Conservation (phyloP, 1,284 basidiomycete species). For the Apiotrichum veenhuisii region DNA sequence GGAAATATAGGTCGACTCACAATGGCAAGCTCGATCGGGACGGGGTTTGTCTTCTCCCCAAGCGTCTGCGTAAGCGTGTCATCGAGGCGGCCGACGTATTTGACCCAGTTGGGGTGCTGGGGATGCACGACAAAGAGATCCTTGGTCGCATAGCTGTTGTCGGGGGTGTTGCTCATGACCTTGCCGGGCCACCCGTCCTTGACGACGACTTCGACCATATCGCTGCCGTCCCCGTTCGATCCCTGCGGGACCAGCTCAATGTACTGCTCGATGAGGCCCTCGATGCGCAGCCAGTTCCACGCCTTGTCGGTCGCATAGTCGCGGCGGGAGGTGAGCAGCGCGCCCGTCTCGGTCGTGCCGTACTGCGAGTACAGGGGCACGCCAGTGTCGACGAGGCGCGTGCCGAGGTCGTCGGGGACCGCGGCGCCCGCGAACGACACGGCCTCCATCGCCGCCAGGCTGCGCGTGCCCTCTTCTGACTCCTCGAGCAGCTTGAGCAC, state of each 20-base stretch:
- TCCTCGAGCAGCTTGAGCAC: constrained; percentile 56
- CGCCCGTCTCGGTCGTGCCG: constrained; percentile 53
- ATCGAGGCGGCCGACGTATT: constrained; percentile 60
- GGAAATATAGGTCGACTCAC: constrained; percentile 24
- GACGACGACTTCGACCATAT: constrained; percentile 57
- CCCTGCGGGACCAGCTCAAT: constrained; percentile 54
- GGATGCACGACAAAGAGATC: constrained; percentile 58
- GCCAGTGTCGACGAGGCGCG: constrained; percentile 55
- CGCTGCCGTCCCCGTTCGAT: constrained; percentile 3
- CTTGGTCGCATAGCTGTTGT: constrained; percentile 60
- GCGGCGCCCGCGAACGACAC: constrained; percentile 52
- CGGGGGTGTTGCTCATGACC: constrained; percentile 57
- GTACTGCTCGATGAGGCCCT: constrained; percentile 51
- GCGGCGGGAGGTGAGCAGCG: constrained; percentile 53
- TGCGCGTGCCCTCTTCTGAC: constrained; percentile 53
- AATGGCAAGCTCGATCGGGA: constrained; percentile 47
- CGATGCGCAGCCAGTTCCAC: constrained; percentile 59
- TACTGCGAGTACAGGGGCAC: constrained; percentile 59
- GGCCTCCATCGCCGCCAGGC: constrained; percentile 55
- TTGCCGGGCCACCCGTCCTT: constrained; percentile 58
- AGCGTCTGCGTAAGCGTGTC: constrained; percentile 54
- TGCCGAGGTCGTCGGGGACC: constrained; percentile 55
- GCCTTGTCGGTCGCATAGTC: constrained; percentile 56
- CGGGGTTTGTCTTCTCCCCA: constrained; percentile 61
- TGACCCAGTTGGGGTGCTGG: constrained; percentile 52